phyloP scores from a whole-genome alignment of 805 yeast genomes.

The Yarrowia osloensis region DNA sequence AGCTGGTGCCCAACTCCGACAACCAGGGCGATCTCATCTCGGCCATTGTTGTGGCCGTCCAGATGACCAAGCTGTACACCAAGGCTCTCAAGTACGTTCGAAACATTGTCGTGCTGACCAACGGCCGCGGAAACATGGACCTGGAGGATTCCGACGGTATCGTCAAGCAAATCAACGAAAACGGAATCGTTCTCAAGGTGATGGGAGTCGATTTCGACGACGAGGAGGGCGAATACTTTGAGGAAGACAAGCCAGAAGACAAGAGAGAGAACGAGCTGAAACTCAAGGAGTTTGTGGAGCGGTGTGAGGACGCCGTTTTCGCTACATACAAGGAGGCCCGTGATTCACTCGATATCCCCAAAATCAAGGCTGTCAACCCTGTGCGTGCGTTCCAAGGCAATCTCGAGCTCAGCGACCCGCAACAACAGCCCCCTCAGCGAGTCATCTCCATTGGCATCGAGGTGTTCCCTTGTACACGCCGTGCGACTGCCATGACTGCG shows the following conservation, averaged over 20 bases:
- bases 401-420: conserved; percentile 50
- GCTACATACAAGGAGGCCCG: conserved; percentile 34
- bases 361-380: conserved; percentile 50
- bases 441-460: conserved; percentile 37
- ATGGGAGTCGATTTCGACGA: conserved; percentile 33
- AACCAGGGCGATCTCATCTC: conserved; percentile 32
- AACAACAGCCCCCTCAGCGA: conserved; percentile 39
- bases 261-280: conserved; percentile 25
- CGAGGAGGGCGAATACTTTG: background rate
- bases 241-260: conserved; percentile 14
- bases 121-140: conserved; percentile 31
- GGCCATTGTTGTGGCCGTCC: conserved; percentile 44
- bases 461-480: conserved; percentile 35
- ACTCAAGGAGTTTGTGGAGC: background rate
- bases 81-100: conserved; percentile 43
- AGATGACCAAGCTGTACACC: conserved; percentile 39
- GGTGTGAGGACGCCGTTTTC: conserved; percentile 28
- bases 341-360: conserved; percentile 37
- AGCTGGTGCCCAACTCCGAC: conserved; percentile 26
- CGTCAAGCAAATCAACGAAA: conserved; percentile 25
- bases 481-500: conserved; percentile 32
- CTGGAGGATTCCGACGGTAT: conserved; percentile 24
- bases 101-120: conserved; percentile 46
- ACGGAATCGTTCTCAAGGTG: conserved; percentile 33
- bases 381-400: conserved; percentile 51